phyloP scores from a whole-genome alignment of 2,329 filamentous ascomycete genomes.

The Tolypocladium album region DNA sequence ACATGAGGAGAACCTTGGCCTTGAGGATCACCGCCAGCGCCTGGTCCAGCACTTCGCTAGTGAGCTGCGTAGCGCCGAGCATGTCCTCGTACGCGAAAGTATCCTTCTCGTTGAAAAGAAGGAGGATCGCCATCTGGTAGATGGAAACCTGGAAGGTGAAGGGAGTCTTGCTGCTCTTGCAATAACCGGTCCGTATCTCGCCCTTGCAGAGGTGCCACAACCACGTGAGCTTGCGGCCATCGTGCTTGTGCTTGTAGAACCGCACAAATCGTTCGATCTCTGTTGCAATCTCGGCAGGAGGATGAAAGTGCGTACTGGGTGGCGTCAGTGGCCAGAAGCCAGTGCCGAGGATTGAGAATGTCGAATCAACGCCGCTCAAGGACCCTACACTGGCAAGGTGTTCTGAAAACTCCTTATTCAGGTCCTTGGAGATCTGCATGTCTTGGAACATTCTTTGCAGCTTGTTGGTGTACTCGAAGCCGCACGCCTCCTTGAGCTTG shows the following conservation, averaged over 20 bases:
- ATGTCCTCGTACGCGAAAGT: slow-evolving; percentile 83
- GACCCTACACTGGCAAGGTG: slow-evolving; percentile 46
- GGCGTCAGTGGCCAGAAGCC: slow-evolving; percentile 93
- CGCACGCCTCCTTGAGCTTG: slow-evolving; percentile 96
- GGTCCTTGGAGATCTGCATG: slow-evolving; percentile 96
- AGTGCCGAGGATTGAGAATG: slow-evolving; percentile 88
- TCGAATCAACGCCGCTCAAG: slow-evolving; percentile 67
- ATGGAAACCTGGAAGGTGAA: slow-evolving; percentile 97
- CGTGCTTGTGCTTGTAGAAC: slow-evolving; percentile 96
- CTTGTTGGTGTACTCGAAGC: slow-evolving; percentile 99
- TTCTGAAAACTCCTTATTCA: slow-evolving; percentile 82
- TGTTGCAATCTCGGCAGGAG: slow-evolving; percentile 72
- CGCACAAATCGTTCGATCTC: slow-evolving; percentile 82
- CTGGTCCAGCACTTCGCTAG: slow-evolving; percentile 74
- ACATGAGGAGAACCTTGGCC: slow-evolving; percentile 74
- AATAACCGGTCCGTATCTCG: slow-evolving; percentile 88
- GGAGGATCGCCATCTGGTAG: slow-evolving; percentile 92
- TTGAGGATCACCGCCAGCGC: slow-evolving; percentile 81
- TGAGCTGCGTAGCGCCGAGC: slow-evolving; percentile 66
- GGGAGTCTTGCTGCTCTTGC: slow-evolving; percentile 78
- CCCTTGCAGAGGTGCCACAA: slow-evolving; percentile 98
- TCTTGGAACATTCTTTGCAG: slow-evolving; percentile 99
- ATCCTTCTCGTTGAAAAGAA: slow-evolving; percentile 90
- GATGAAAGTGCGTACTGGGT: slow-evolving; percentile 78
- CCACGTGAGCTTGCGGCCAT: slow-evolving; percentile 93